These are phyloP conservation scores for Pleurotus tuoliensis DNA, from an alignment of 768 basidiomycete species.

Conservation along the genomic window DNA sequence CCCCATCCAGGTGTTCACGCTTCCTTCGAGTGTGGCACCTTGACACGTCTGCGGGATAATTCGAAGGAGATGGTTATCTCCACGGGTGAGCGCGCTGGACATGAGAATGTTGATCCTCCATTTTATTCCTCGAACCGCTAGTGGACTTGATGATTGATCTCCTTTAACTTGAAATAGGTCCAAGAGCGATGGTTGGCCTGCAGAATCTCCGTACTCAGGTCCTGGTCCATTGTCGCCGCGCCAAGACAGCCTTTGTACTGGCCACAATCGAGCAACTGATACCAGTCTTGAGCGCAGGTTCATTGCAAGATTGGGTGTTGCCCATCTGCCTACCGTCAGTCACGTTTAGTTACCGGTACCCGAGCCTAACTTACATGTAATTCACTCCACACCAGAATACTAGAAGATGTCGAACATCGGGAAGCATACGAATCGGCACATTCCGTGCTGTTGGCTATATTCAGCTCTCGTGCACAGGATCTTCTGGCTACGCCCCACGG, in stretches of 20 bases:
- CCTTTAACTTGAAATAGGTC: neutral
- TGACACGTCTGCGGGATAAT: neutral
- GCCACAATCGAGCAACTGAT: constrained; percentile 79
- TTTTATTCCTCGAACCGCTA: neutral
- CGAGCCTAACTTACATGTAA: constrained; percentile 1
- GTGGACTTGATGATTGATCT: neutral
- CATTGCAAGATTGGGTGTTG: constrained; percentile 53
- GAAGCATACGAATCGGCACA: constrained; percentile 87
- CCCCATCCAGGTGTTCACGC: too few relatives aligned
- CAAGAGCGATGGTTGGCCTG: constrained; percentile 5
- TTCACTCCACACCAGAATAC: neutral
- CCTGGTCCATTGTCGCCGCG: constrained; percentile 15
- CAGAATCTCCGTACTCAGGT: constrained; percentile 18
- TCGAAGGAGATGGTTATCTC: neutral
- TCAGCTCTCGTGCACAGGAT: constrained; percentile 54
- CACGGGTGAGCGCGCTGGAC: constrained; percentile 3
- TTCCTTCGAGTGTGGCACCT: too few relatives aligned
- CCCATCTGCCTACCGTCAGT: constrained; percentile 65
- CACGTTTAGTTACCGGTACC: constrained; percentile 3
- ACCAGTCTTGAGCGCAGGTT: constrained; percentile 48
- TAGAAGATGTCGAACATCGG: constrained; percentile 33
- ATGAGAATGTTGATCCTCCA: constrained; percentile 2
- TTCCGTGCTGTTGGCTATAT: constrained; percentile 75
- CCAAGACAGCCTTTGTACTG: constrained; percentile 60
- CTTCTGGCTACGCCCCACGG: neutral